Base-by-base conservation (phyloP, 129 eudicot genomes). In the Lonicera japonica region DNA sequence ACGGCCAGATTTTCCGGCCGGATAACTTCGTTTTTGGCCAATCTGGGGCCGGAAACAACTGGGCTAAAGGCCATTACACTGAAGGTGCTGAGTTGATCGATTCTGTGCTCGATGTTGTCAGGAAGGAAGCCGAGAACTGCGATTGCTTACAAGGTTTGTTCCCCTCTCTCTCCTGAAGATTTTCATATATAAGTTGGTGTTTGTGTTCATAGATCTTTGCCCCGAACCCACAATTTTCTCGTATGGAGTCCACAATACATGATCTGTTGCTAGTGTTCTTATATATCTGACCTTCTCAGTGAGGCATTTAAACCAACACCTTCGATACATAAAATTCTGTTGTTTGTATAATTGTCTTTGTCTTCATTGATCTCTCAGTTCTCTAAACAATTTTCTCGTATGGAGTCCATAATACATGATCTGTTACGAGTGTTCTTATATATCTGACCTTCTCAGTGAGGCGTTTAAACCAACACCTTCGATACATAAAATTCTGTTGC, bases 61-160 rank as follows among this genome's bases (percentile, higher is more conserved):
- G 83, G 83, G 83, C 83, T 0, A 78, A 78, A 15, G 83, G 83
- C 3, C 83, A 78, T 19, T 78, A 78, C n/a, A 78, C 83, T 0
- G 83, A 78, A 25, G 83, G 83, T 0, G 83, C 83, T 1, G 83
- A 78, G 79, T 65, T 78, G 73, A 78, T 78, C 40, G 83, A 78
- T 65, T 78, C 83, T 0, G 83, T 78, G n/a, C 83, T 78, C 15
- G 83, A 78, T 64, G 83, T 78, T 60, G 83, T 78, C 2, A 34
- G 83, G 7, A 78, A 78, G 73, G 83, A 78, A 7, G 83, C 83
- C 0, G 83, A 78, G 58, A 78, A 78, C 34, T 78, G 83, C 34
- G 83, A 78, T 40, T 78, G 83, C 57, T 69, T 78, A 11, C 83
- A 78, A 66, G 70, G 70, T 65, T 2, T 20, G 2, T 0, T 19